A percentile compares a stretch with the other conserved stretches of the same genome.
Conservation (phyloP, 257 asterid species). For the Solanum tacnaense region DNA sequence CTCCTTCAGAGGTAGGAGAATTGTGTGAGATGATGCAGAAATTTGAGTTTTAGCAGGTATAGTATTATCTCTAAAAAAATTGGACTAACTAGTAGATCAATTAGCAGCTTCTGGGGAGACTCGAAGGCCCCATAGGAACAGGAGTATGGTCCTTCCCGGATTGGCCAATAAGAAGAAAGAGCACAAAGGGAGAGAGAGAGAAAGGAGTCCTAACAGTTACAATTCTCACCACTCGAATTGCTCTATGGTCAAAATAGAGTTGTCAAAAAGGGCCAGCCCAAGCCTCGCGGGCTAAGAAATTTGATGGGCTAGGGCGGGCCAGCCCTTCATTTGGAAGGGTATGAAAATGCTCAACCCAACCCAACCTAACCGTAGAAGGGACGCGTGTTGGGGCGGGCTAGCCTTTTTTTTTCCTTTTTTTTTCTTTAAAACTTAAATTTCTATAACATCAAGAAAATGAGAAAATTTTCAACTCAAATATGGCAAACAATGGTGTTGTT, state of each 20-base stretch:
- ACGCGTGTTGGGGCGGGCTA: too few relatives aligned
- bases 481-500: too few relatives aligned
- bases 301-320: too few relatives aligned
- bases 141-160: not conserved
- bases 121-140: not conserved
- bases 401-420: too few relatives aligned
- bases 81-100: not conserved
- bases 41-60: not conserved
- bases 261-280: too few relatives aligned
- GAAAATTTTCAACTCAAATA: too few relatives aligned
- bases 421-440: too few relatives aligned
- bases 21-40: not conserved
- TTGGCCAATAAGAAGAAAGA: not conserved
- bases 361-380: too few relatives aligned
- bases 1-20: not conserved
- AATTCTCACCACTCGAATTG: not conserved
- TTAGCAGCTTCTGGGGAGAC: not conserved
- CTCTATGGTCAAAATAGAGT: not conserved
- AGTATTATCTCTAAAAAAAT: not conserved
- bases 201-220: not conserved
- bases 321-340: too few relatives aligned
- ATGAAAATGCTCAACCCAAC: too few relatives aligned
- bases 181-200: not conserved
- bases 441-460: too few relatives aligned
- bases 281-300: too few relatives aligned